Evolutionary conservation across 1,284 basidiomycete genomes (phyloP).

Genomic region (Ceraceosorus bombacis): DNA sequence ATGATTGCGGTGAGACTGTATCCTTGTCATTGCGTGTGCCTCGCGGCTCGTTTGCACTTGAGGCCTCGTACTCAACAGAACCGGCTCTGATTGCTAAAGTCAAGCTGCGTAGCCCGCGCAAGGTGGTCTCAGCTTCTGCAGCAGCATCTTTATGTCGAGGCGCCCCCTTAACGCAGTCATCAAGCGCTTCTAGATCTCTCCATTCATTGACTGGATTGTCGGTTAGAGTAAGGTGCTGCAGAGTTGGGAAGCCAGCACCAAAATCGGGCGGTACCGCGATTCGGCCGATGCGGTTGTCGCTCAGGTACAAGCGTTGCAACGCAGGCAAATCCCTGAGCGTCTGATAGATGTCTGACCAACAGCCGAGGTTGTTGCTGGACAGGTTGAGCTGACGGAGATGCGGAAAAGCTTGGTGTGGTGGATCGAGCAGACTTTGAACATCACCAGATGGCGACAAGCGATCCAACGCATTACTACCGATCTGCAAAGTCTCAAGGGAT

Average conservation of each 20-base stretch:
- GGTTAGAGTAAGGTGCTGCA: conserved; percentile 62
- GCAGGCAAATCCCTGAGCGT: conserved; percentile 54
- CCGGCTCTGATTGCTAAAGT: conserved; percentile 5
- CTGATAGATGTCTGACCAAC: conserved; percentile 58
- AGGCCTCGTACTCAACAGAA: no score
- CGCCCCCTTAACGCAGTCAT: conserved; percentile 61
- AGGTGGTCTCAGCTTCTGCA: conserved; percentile 58
- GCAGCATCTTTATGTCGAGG: conserved; percentile 46
- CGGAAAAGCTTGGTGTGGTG: no score
- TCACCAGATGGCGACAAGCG: not conserved
- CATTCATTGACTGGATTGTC: conserved; percentile 61
- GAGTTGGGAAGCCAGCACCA: conserved; percentile 59
- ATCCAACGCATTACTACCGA: conserved; percentile 67
- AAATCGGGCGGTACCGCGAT: conserved; percentile 55
- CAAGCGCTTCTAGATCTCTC: conserved; percentile 64
- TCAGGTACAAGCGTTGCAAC: conserved; percentile 51
- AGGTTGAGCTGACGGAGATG: conserved; percentile 57
- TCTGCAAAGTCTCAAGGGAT: conserved; percentile 60
- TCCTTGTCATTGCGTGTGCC: not conserved
- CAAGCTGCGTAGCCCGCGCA: not conserved
- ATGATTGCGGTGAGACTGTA: conserved; percentile 9
- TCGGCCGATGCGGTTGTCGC: not conserved
- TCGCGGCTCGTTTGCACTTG: not conserved
- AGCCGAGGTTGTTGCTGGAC: conserved; percentile 61
- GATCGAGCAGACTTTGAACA: no score